Conservation (phyloP, 1,284 basidiomycete genomes). For the Malassezia sympodialis region DNA sequence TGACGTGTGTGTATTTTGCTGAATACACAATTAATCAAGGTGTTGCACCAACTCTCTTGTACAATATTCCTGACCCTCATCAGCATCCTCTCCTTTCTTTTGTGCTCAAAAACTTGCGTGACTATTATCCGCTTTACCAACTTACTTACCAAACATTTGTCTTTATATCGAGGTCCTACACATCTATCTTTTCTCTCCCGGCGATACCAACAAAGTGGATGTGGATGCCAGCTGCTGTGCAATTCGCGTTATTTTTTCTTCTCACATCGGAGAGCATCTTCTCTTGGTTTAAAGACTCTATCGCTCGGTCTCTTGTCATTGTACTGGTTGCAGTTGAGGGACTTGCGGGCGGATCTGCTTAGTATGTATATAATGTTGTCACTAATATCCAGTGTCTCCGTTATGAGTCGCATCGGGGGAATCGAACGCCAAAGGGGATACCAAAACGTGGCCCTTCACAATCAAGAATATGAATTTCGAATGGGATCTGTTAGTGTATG, state of each 20-base stretch:
- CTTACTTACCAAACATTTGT: slow-evolving; percentile 65
- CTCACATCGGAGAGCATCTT: slow-evolving; percentile 57
- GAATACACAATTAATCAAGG: slow-evolving; percentile 48
- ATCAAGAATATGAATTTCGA: slow-evolving; percentile 44
- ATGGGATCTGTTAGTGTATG: slow-evolving; percentile 42
- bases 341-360: slow-evolving; percentile 32
- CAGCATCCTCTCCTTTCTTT: slow-evolving; percentile 59
- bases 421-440: slow-evolving; percentile 14
- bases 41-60: slow-evolving; percentile 72
- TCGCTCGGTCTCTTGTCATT: slow-evolving; percentile 40
- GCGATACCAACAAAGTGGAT: slow-evolving; percentile 65
- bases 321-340: slow-evolving; percentile 42
- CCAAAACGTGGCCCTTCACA: slow-evolving; percentile 10
- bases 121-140: slow-evolving; percentile 73
- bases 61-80: slow-evolving; percentile 64
- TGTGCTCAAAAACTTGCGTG: slow-evolving; percentile 72
- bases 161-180: slow-evolving; percentile 85
- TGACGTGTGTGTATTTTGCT: slow-evolving; percentile 43
- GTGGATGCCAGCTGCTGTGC: slow-evolving; percentile 62
- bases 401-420: slow-evolving; percentile 37
- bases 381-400: slow-evolving; percentile 18
- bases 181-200: slow-evolving; percentile 69
- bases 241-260: slow-evolving; percentile 57
- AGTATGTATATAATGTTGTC: slow-evolving; percentile 7
- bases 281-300: slow-evolving; percentile 36